phyloP scores from a whole-genome alignment of 108 stramenopile genomes.

The Seminavis robusta region DNA sequence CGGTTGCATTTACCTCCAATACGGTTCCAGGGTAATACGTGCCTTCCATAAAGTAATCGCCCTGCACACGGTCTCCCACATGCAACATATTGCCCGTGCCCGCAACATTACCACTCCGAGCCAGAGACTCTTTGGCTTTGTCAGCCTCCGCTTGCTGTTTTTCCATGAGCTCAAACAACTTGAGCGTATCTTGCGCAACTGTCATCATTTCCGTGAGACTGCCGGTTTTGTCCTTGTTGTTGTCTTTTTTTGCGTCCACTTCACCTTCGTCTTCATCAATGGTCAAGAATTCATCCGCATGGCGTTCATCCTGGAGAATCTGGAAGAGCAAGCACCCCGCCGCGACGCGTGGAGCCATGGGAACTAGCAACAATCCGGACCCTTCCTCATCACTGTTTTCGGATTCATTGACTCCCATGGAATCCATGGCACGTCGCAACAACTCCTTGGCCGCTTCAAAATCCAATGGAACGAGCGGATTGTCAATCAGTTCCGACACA shows the following conservation, averaged over 20 bases:
- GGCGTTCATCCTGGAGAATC: slow-evolving; percentile 53
- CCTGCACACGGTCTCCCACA: slow-evolving; percentile 65
- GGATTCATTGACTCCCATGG: neutral
- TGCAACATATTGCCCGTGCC: slow-evolving; percentile 19
- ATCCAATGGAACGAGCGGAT: slow-evolving; percentile 56
- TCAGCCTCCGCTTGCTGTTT: slow-evolving; percentile 26
- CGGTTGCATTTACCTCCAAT: slow-evolving; percentile 19
- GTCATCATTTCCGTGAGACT: slow-evolving; percentile 27
- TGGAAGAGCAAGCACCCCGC: slow-evolving; percentile 72
- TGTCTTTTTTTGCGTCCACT: slow-evolving; percentile 18
- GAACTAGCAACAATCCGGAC: slow-evolving; percentile 9
- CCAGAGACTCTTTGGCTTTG: slow-evolving; percentile 21
- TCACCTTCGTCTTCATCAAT: slow-evolving; percentile 32
- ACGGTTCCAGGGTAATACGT: slow-evolving; percentile 61
- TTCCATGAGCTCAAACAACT: slow-evolving; percentile 23
- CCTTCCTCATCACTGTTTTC: no score
- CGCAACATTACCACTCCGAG: slow-evolving; percentile 17
- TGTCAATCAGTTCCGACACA: slow-evolving; percentile 45
- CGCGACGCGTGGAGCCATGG: slow-evolving; percentile 49
- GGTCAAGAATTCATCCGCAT: slow-evolving; percentile 16
- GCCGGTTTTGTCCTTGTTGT: slow-evolving; percentile 8
- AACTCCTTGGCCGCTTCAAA: slow-evolving; percentile 63
- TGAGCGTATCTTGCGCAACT: slow-evolving; percentile 47
- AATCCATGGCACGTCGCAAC: slow-evolving; percentile 50
- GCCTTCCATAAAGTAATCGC: slow-evolving; percentile 67